Base-by-base conservation (phyloP, 225 moss, liverwort and hornwort genomes). In the Neckera pumila region DNA sequence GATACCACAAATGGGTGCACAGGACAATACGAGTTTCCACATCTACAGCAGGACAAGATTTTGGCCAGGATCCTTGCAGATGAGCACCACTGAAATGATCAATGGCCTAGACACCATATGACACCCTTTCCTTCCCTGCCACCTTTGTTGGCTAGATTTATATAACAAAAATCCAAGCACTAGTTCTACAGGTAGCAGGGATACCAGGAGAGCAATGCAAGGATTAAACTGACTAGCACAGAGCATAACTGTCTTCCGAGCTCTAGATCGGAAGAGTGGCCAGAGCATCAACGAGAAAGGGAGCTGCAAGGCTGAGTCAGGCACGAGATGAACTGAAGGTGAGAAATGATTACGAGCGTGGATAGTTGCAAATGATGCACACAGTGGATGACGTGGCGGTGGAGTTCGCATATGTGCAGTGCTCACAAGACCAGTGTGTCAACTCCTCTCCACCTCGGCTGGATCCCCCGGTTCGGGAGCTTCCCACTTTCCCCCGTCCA, bases 401-500 rank as follows among this genome's bases (percentile, higher is more conserved):
- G 85, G 89, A 51, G 85, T 95, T 95, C 18, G 93, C 95, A 43
- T 91, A 95, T 23, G 93, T 92, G 94, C 93, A 95, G 88, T 94
- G 92, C 91, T 95, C 96, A 93, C 95, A 94, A 76, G 92, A 90
- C 95, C 95, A 97, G 90, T 91, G 92, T 40, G 90, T 76, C 38
- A 87, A 51, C 40, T 93, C 93, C 86, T 93, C 95, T 28, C 92
- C 94, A 28, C 92, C 88, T 36, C 95, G 91, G 81, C 91, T 94
- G 34, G 93, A 86, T 31, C 90, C 91, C 40, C 94, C 91, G 11
- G 86, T 90, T 87, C 86, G 92, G 36, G 88, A 89, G 90, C 90
- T 93, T 84, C 92, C 91, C 66, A 91, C 91, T 91, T 93, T 94
- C 74, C 90, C 85, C 90, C 93, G 89, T 80, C 93, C 92, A 65